Conservation (phyloP, 192 early-diverging fungal genomes). For the Coemansia sp. region DNA sequence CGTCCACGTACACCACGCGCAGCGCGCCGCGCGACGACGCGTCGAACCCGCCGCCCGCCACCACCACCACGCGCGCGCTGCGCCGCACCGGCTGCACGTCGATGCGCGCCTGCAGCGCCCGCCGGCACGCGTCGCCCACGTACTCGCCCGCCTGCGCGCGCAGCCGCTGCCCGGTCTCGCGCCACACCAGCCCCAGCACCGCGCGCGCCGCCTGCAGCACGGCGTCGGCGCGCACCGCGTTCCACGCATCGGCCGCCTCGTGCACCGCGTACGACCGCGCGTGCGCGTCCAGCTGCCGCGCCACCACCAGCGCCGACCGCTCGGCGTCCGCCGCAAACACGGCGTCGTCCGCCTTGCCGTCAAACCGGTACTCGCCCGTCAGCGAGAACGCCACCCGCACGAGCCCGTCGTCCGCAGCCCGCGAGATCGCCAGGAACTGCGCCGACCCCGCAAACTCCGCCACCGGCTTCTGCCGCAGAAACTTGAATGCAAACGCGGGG, state of each 20-base stretch:
- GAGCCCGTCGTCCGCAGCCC: constrained; percentile 73
- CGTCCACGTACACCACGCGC: constrained; percentile 71
- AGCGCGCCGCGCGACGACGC: constrained; percentile 52
- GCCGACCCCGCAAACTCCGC: constrained; percentile 65
- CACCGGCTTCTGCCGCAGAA: constrained; percentile 74
- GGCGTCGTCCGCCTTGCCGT: constrained; percentile 20
- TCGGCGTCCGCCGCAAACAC: constrained; percentile 34
- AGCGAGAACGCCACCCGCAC: constrained; percentile 52
- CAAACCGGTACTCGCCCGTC: constrained; percentile 35
- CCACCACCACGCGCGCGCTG: constrained; percentile 35
- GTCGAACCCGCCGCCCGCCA: constrained; percentile 52
- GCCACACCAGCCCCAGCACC: constrained; percentile 73
- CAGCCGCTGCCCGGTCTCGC: constrained; percentile 75
- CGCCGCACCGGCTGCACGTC: constrained; percentile 27
- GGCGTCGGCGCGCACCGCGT: constrained; percentile 68
- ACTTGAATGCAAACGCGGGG: constrained; percentile 85
- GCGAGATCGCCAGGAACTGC: constrained; percentile 75
- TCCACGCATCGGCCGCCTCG: constrained; percentile 74
- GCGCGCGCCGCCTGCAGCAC: constrained; percentile 58
- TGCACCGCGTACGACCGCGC: constrained; percentile 20
- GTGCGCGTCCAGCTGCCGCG: constrained; percentile 23
- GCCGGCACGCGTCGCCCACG: constrained; percentile 67
- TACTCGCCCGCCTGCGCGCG: constrained; percentile 70
- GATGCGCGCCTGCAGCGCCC: constrained; percentile 61
- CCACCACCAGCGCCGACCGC: constrained; percentile 21